Evolutionary conservation across 495 filamentous ascomycete genomes (phyloP), one percentile per base, ranked within the genome.

Genomic region (Penicillium longicatenatum): DNA sequence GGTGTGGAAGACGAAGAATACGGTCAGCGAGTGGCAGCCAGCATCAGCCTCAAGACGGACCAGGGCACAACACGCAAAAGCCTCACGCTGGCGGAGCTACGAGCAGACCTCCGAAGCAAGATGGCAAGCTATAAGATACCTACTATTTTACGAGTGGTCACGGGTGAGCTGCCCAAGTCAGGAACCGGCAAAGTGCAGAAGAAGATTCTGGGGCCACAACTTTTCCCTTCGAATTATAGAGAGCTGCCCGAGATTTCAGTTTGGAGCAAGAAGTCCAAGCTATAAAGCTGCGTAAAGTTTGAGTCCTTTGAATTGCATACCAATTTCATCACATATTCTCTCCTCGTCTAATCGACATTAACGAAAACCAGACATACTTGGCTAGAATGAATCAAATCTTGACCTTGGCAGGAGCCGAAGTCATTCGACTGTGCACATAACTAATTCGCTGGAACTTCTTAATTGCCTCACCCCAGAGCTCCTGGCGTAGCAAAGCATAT

Each of bases 1-100:
- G 76, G 76, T 0, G 54, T 79, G 33, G 65, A 69, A 2, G 75
- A 79, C 50, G 66, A 71, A 45, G 76, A 79, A 69, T 79, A 71
- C 66, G 78, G 79, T 3, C 76, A 82, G 53, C 66, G 79, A n/a
- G 79, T 82, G 16, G 79, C 72, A n/a, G 79, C 75, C 8, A 72
- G 73, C 5, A 52, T 82, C 19, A 72, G 66, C n/a, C 57, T 80
- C 30, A 71, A 60, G 55, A 62, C 46, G 17, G 62, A 65, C 30
- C 57, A 57, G 4, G 63, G 58, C 7, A 54, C 51, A 9, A 58
- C 47, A 6, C 65, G 54, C 22, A 60, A 62, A 20, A 45, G 12
- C 14, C 48, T 81, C n/a, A 71, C 66, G 4, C 58, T 81, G 1
- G 57, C 70, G 3, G 60, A 70, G 24, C 53, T 81, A 30, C 63